These are phyloP conservation scores for Aspergillus pseudoterreus DNA, from an alignment of 2,329 filamentous ascomycete genomes.

Conservation along the genomic window DNA sequence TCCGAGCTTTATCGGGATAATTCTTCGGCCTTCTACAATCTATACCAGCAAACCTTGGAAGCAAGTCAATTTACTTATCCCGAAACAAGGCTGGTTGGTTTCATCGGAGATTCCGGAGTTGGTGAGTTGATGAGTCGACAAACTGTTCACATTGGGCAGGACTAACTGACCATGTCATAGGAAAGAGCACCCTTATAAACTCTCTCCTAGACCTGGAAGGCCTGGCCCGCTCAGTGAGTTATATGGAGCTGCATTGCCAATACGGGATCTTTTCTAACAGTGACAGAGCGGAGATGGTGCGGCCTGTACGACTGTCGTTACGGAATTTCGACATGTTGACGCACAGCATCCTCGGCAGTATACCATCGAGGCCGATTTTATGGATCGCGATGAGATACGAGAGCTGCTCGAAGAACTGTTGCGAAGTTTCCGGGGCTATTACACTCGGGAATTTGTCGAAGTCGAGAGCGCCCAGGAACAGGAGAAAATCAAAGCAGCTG, in stretches of 20 bases:
- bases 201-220: conserved; percentile 4
- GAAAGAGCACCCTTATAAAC: conserved; percentile 11
- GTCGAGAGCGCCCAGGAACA: conserved; percentile 7
- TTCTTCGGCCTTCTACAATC: conserved; percentile 1
- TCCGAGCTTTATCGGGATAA: conserved; percentile 2
- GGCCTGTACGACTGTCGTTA: conserved; percentile 19
- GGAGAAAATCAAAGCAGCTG: background rate
- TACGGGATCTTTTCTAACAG: background rate
- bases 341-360: conserved; percentile 6
- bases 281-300: conserved; percentile 10
- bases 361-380: conserved; percentile 14
- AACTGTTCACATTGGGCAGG: background rate
- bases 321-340: conserved; percentile 15
- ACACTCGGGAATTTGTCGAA: conserved; percentile 6
- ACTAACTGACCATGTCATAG: background rate
- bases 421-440: conserved; percentile 5
- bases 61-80: conserved; percentile 12
- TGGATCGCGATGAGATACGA: conserved; percentile 11
- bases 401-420: conserved; percentile 16
- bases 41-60: conserved; percentile 4
- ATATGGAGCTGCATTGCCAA: no score
- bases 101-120: conserved; percentile 15
- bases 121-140: conserved; percentile 9
- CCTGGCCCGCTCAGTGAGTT: conserved; percentile 3
- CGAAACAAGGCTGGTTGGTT: conserved; percentile 11